Evolutionary conservation across 2,329 filamentous ascomycete genomes (phyloP), one percentile per base, ranked within the genome.

Genomic region (Ascochyta rabiei): DNA sequence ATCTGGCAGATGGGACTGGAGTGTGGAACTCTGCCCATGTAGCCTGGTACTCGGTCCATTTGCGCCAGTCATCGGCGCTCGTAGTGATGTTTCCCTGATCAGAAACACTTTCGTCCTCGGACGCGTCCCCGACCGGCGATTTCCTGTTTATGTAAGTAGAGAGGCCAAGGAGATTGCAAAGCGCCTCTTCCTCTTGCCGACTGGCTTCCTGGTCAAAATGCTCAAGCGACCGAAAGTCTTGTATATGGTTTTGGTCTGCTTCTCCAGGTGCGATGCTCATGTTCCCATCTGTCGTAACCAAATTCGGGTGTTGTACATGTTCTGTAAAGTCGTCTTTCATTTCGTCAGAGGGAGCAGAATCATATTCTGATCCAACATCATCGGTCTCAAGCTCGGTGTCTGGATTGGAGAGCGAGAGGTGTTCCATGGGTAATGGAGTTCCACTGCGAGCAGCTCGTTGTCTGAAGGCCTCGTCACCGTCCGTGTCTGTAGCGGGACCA

Each of bases 61-160:
- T 73, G 45, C 80, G 76, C 83, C 83, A 85, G 44, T 79, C 71
- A n/a, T 72, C 63, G 9, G 76, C 49, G 10, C 79, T 75, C 40
- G 59, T 75, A 61, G 48, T 60, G 62, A 48, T 61, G 61, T 65
- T 71, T 75, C 62, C 60, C 9, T 21, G 33, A 10, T 37, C 30
- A 21, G 57, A 46, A 31, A 31, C 2, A 24, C 42, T 33, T 12
- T 52, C 28, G 9, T 56, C 42, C 7, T 61, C 48, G 69, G 74
- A 55, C 71, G 66, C 31, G 60, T 48, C 69, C 15, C 10, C 66
- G 47, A 60, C 66, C 26, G 56, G 48, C 39, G 63, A 55, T 8
- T 60, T 35, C 13, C 63, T 18, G 18, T 56, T 40, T 1, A 13
- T 2, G 65, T 56, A 53, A 56, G 59, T 61, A 13, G 69, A 40